Evolutionary conservation across 1,284 basidiomycete genomes (phyloP).

Genomic region (Sparassis latifolia): DNA sequence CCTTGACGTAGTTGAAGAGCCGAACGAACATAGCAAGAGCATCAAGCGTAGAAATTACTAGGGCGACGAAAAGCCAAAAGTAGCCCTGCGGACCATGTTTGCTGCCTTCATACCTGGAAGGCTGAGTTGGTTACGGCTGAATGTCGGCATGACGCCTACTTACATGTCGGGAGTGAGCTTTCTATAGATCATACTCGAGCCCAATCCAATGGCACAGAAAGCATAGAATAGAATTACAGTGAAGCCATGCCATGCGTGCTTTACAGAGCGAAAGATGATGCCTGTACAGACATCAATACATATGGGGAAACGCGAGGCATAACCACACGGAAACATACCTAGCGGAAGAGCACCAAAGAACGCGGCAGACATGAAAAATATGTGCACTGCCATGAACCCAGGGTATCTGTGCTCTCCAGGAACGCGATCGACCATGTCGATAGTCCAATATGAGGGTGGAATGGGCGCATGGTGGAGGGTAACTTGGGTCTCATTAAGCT

Average conservation of each 20-base stretch:
- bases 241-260: constrained; percentile 54
- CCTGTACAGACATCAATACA: constrained; percentile 32
- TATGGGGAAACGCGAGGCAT: background rate
- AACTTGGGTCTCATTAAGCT: constrained; percentile 71
- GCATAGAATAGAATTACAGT: constrained; percentile 54
- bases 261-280: constrained; percentile 68
- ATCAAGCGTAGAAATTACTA: constrained; percentile 55
- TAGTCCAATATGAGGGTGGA: constrained; percentile 72
- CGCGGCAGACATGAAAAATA: constrained; percentile 60
- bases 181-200: constrained; percentile 57
- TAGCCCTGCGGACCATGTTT: constrained; percentile 54
- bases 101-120: constrained; percentile 58
- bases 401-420: constrained; percentile 44
- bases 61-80: constrained; percentile 44
- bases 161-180: constrained; percentile 78
- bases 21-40: constrained; percentile 42
- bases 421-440: constrained; percentile 57
- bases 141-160: constrained; percentile 22
- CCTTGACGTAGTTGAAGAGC: constrained; percentile 37
- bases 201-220: constrained; percentile 50
- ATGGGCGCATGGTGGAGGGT: constrained; percentile 57
- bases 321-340: constrained; percentile 34
- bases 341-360: constrained; percentile 74
- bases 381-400: constrained; percentile 62
- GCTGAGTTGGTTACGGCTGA: background rate